Evolutionary conservation across 257 asterid genomes (phyloP).

Genomic region (Asclepias syriaca): DNA sequence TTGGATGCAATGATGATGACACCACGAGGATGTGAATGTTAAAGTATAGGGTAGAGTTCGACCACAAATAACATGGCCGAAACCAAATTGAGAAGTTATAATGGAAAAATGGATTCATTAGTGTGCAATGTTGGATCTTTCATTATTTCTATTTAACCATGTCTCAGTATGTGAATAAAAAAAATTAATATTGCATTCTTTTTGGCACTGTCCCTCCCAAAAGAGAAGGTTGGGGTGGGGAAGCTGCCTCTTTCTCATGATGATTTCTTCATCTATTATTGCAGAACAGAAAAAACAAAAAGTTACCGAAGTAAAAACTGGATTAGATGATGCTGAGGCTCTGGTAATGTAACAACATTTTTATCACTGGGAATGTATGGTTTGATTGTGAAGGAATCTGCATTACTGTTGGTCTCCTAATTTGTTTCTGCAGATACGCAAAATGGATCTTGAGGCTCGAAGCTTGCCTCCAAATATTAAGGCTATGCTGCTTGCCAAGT

Average conservation of each 20-base stretch:
- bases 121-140: neutral
- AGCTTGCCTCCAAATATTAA: conserved; percentile 71
- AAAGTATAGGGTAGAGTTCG: neutral
- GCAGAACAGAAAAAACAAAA: conserved; percentile 71
- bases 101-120: neutral
- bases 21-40: neutral
- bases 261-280: conserved; percentile 14
- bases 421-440: conserved; percentile 49
- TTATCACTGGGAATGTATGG: conserved; percentile 1
- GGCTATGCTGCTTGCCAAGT: conserved; percentile 66
- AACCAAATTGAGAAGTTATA: neutral
- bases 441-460: conserved; percentile 93
- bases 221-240: too few species aligned
- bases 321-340: conserved; percentile 59
- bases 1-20: neutral
- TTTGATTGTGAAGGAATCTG: neutral
- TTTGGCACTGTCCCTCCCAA: neutral
- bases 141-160: neutral
- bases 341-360: conserved; percentile 33
- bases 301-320: conserved; percentile 42
- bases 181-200: neutral
- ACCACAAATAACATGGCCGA: neutral
- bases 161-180: neutral
- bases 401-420: neutral
- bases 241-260: neutral